phyloP scores from a whole-genome alignment of 345 rosid genomes.

The Angophora floribunda region DNA sequence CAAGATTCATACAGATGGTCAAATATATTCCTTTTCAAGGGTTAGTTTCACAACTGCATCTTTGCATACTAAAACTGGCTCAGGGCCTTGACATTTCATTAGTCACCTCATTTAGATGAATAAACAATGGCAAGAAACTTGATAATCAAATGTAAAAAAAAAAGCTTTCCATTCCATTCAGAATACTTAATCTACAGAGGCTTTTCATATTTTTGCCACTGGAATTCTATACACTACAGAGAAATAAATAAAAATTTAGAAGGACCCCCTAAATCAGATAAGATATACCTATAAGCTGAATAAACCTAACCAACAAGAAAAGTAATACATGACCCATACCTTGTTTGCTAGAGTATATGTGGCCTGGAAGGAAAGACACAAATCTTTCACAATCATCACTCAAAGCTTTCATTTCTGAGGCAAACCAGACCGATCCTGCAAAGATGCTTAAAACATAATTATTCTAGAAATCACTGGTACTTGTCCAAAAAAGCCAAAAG shows the following conservation, averaged over 20 bases:
- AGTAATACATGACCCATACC: background rate
- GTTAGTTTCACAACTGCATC: background rate
- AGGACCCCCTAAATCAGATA: background rate
- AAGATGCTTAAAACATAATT: background rate
- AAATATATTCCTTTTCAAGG: background rate
- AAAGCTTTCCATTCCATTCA: background rate
- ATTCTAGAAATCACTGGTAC: background rate
- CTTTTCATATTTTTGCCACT: background rate
- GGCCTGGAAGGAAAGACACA: constrained; percentile 84
- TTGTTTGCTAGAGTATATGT: constrained; percentile 85
- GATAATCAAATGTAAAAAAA: background rate
- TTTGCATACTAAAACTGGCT: background rate
- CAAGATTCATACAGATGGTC: background rate
- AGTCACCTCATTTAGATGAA: background rate
- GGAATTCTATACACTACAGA: background rate
- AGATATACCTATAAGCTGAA: background rate
- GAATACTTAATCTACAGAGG: background rate
- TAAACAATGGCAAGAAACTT: background rate
- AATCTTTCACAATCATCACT: constrained; percentile 93
- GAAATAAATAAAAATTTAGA: background rate
- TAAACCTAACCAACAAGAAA: background rate
- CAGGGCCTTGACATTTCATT: background rate
- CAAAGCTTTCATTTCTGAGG: constrained; percentile 88
- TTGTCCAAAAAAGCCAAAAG: background rate
- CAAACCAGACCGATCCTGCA: constrained; percentile 84